phyloP scores from a whole-genome alignment of 495 filamentous ascomycete species.

The Penicillium taxi region DNA sequence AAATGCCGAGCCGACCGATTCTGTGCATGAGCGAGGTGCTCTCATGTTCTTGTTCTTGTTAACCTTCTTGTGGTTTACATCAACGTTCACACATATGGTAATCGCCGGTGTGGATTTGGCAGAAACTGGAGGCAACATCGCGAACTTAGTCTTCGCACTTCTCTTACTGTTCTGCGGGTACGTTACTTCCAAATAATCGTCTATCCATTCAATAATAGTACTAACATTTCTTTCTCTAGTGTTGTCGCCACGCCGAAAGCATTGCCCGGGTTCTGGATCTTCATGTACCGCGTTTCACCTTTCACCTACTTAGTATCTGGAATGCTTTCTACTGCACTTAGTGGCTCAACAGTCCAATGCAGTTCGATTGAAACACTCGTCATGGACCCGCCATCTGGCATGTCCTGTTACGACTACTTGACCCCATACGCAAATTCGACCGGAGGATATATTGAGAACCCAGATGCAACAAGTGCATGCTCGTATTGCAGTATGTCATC shows the following conservation, averaged over 20 bases:
- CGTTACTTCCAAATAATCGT: background rate
- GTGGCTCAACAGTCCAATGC: slow-evolving; percentile 45
- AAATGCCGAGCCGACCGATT: slow-evolving; percentile 55
- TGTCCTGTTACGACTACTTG: slow-evolving; percentile 46
- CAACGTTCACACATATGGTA: slow-evolving; percentile 47
- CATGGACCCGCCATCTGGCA: slow-evolving; percentile 37
- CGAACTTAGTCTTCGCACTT: slow-evolving; percentile 45
- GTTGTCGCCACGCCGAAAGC: slow-evolving; percentile 56
- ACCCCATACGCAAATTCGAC: slow-evolving; percentile 28
- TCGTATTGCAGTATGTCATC: slow-evolving; percentile 46
- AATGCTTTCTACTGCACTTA: slow-evolving; percentile 46
- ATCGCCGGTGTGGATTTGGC: slow-evolving; percentile 45
- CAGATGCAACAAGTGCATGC: slow-evolving; percentile 43
- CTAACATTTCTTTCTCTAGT: slow-evolving; percentile 25
- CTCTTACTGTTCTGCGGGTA: slow-evolving; percentile 39
- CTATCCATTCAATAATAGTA: background rate
- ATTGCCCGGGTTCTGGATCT: slow-evolving; percentile 73
- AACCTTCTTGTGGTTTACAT: slow-evolving; percentile 40
- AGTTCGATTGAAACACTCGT: slow-evolving; percentile 41
- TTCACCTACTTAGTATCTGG: slow-evolving; percentile 59
- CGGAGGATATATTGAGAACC: slow-evolving; percentile 48
- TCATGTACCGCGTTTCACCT: slow-evolving; percentile 74
- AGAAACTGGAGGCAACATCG: slow-evolving; percentile 44
- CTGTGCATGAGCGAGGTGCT: slow-evolving; percentile 35
- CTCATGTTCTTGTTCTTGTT: slow-evolving; percentile 26